Evolutionary conservation across 2,329 filamentous ascomycete species (phyloP), one percentile per base, ranked within the genome.

Genomic region (Rhinocladiella similis): DNA sequence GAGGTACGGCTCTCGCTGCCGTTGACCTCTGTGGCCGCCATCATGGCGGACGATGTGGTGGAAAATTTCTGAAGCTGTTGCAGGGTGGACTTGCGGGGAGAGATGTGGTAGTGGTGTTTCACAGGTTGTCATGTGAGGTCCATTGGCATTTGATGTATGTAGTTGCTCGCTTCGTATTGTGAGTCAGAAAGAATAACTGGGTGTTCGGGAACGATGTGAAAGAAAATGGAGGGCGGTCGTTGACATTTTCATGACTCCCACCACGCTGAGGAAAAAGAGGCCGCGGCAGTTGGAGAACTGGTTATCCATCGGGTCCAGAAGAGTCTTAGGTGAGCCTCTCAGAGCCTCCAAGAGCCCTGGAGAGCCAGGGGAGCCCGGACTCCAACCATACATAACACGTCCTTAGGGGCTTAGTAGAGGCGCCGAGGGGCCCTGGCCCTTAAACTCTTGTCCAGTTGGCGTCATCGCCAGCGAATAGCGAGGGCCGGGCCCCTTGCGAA

Each of bases 21-120:
- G 18, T 55, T 54, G 36, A 25, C 57, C 19, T 50, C 27, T 52
- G 48, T 38, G 38, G 47, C 39, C 5, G 43, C 56, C 60, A 63
- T 63, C 43, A 41, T 51, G 29, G 35, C 41, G 19, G n/a, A 16
- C 39, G 35, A 50, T 18, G 10, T 16, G 22, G 19, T 14, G 47
- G 18, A 19, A 20, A 22, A 13, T 19, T 35, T 35, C 12, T 39
- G 22, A 25, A 5, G 22, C 29, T 50, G 29, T 39, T 20, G 47
- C 9, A 14, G 19, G 20, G 13, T 6, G 29, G 14, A 19, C 29
- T n/a, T 49, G 29, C 16, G 42, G 18, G 22, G 48, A 22, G 18
- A 27, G 25, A 35, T 14, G 13, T 29, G 3, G 12, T 46, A 3
- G n/a, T 3, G 43, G n/a, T n/a, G 5, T 3, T 38, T n/a, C 7